Base-by-base conservation (phyloP, 768 basidiomycete genomes). In the Pleurotus tuoliensis region DNA sequence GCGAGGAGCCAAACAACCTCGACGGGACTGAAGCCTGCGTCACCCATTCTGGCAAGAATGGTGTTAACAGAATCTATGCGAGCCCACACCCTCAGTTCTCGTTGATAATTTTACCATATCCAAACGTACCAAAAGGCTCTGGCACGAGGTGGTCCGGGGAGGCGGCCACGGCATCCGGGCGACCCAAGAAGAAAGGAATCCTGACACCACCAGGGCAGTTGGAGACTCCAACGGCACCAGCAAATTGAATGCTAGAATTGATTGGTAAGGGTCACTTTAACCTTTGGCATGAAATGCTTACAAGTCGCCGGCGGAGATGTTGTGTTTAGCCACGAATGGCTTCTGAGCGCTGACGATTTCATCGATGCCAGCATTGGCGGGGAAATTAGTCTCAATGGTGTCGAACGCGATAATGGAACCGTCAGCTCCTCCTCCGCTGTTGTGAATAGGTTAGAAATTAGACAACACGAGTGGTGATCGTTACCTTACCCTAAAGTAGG, bases 381-480 rank as follows among this genome's bases (percentile, higher is more conserved):
- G 62, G 66, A 76, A 82, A 6, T 60, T 56, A 18, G 72, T 66
- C 61, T 81, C 81, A 38, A 73, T 71, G 7, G 71, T 67, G 20
- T 64, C 61, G 66, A 82, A 82, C 1, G 69, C 66, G 57, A 79
- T 71, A 58, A 82, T 75, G 3, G 79, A 81, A 25, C 79, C 82
- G 57, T 82, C 81, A 45, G 76, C 74, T 16, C 76, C 76, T 62
- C 75, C 74, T 55, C 74, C 73, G 54, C 74, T 75, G 49, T n/a
- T 34, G 7, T 3, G 2, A 2, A 34, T 34, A 11, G 30, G 11
- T 34, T 3, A 34, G 8, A 34, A 11, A 34, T 11, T 2, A 34
- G 30, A 34, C 8, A 34, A 11, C 9, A 34, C 30, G 9, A 1
- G 30, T 34, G 7, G 4, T 34, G 30, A 34, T 34, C 3, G 11